phyloP scores from a whole-genome alignment of 2,329 filamentous ascomycete genomes.

The Botrytis tulipae region DNA sequence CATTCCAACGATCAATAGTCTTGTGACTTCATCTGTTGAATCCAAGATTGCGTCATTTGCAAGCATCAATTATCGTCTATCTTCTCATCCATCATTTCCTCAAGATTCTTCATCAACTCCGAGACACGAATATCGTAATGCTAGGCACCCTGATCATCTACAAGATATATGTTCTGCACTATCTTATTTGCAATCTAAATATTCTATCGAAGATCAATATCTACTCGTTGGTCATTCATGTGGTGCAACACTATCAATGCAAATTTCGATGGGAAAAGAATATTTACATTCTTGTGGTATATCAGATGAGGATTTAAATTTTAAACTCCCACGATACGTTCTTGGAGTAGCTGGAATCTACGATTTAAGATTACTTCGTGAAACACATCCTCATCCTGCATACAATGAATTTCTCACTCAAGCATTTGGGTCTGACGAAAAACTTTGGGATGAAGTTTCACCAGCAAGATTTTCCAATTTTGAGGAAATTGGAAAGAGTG shows the following conservation, averaged over 20 bases:
- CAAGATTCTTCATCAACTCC: slow-evolving; percentile 33
- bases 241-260: slow-evolving; percentile 62
- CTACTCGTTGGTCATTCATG: slow-evolving; percentile 62
- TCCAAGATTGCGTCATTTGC: slow-evolving; percentile 57
- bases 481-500: slow-evolving; percentile 18
- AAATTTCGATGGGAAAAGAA: slow-evolving; percentile 38
- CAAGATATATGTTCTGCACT: slow-evolving; percentile 55
- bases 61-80: slow-evolving; percentile 64
- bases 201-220: slow-evolving; percentile 48
- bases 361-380: slow-evolving; percentile 46
- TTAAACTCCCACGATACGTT: slow-evolving; percentile 11
- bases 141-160: slow-evolving; percentile 60
- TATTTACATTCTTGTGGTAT: slow-evolving; percentile 9
- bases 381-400: slow-evolving; percentile 25
- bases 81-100: slow-evolving; percentile 51
- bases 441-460: slow-evolving; percentile 49
- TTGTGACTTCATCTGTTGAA: slow-evolving; percentile 38
- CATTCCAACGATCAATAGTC: slow-evolving; percentile 44
- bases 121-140: slow-evolving; percentile 41
- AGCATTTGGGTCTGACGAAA: slow-evolving; percentile 48
- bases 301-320: not conserved
- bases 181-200: slow-evolving; percentile 47
- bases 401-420: slow-evolving; percentile 36
- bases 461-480: slow-evolving; percentile 20
- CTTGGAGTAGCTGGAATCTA: slow-evolving; percentile 63